These are phyloP conservation scores for Teratosphaeria gauchensis DNA, from an alignment of 2,329 filamentous ascomycete genomes.

Conservation along the genomic window DNA sequence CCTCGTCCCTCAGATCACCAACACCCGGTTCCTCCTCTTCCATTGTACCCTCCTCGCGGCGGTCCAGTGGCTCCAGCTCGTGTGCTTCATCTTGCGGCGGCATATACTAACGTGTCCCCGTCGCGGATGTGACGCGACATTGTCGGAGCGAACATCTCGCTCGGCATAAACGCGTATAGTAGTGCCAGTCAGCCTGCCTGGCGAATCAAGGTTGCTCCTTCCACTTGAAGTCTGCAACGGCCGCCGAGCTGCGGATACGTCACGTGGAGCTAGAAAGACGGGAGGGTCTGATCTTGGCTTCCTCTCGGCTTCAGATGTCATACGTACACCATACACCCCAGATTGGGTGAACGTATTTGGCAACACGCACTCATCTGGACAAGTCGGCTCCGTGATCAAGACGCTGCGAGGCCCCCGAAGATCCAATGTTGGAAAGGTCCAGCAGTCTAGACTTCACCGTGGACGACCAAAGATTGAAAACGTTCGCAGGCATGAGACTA, in stretches of 20 bases:
- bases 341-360: too few species aligned
- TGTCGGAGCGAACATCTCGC: background rate
- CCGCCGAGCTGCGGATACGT: background rate
- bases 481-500: too few species aligned
- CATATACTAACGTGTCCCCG: background rate
- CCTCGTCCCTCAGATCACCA: background rate
- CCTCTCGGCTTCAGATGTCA: too few species aligned
- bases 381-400: too few species aligned
- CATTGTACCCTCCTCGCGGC: background rate
- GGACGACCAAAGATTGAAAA: too few species aligned
- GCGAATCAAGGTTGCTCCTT: background rate
- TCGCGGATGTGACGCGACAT: background rate
- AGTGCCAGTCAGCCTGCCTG: background rate
- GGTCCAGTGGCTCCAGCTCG: conserved; percentile 4
- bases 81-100: conserved; percentile 2
- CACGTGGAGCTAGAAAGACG: background rate
- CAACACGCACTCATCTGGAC: too few species aligned
- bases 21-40: conserved; percentile 1
- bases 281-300: too few species aligned
- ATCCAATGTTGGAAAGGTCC: too few species aligned
- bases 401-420: too few species aligned
- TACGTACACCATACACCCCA: too few species aligned
- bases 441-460: too few species aligned
- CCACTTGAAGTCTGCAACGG: background rate
- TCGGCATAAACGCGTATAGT: background rate